These are phyloP conservation scores for Discostella pseudostelligera DNA, from an alignment of 108 stramenopile species.

Conservation along the genomic window DNA sequence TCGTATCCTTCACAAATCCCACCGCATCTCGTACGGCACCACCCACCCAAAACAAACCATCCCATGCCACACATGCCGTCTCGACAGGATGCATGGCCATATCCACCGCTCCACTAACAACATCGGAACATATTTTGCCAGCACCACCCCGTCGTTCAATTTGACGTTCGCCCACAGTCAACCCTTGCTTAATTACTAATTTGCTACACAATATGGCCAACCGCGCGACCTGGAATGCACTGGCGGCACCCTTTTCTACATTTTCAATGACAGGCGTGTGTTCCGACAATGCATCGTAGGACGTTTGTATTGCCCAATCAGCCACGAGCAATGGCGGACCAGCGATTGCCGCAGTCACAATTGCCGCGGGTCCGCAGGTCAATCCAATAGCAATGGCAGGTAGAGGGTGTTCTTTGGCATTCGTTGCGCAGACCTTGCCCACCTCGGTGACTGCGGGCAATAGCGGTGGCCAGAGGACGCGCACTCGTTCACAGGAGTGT, in stretches of 20 bases:
- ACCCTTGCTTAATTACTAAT: constrained; percentile 58
- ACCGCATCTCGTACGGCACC: constrained; percentile 38
- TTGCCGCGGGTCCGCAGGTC: constrained; percentile 69
- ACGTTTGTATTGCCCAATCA: constrained; percentile 64
- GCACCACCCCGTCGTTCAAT: constrained; percentile 74
- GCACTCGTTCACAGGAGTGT: constrained; percentile 39
- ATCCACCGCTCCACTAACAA: constrained; percentile 56
- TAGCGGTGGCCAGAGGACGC: constrained; percentile 80
- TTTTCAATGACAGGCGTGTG: constrained; percentile 48
- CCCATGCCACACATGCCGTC: constrained; percentile 63
- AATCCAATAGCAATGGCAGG: constrained; percentile 66
- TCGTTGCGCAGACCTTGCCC: constrained; percentile 50
- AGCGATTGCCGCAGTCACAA: constrained; percentile 54
- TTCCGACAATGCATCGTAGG: constrained; percentile 61
- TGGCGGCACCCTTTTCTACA: constrained; percentile 65
- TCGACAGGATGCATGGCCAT: constrained; percentile 74
- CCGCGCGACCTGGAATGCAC: constrained; percentile 57
- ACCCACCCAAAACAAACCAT: constrained; percentile 59
- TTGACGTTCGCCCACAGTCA: constrained; percentile 62
- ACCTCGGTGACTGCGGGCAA: constrained; percentile 58
- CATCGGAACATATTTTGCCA: constrained; percentile 53
- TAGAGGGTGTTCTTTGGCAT: constrained; percentile 55
- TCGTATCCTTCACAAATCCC: constrained; percentile 34
- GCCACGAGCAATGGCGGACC: constrained; percentile 60
- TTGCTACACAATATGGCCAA: constrained; percentile 52